Evolutionary conservation across 179 eudicot genomes (phyloP), one percentile per base, ranked within the genome.

Genomic region (Carnegiea gigantea): DNA sequence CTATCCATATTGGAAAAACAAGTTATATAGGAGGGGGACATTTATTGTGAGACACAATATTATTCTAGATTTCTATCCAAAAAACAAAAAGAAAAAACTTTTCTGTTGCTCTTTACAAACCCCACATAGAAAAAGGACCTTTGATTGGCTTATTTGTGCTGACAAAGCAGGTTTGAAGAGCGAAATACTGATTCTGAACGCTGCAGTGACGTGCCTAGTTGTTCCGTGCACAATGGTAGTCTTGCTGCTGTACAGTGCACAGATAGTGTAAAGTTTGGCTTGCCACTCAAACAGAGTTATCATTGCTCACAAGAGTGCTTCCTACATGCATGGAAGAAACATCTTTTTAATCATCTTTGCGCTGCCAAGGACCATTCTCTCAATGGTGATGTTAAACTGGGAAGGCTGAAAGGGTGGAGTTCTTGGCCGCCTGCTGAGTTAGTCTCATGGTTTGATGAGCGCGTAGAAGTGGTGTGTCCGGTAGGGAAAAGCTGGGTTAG

Each of bases 381-480:
- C 46, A 54, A 77, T 10, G 70, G 17, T n/a, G 79, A 65, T 53
- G 40, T 24, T 74, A 11, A 57, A 21, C 30, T 36, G 59, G 73
- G 51, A 14, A 76, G 33, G 28, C 30, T 84, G 11, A 77, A 26
- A 9, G 57, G 67, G 71, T 30, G 64, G 17, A 43, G 43, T 13
- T 77, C 67, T 33, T 84, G 86, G 81, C 86, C 84, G 21, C 82
- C 82, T 84, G 79, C 10, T 43, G 84, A 81, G n/a, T 73, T 70
- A 68, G 80, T 84, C 57, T 84, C 85, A 67, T 82, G 64, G 82
- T 84, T 77, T 80, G 87, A 84, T 80, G 84, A 80, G 75, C 82
- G 81, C 80, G 48, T 86, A 72, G 77, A 74, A 79, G 80, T 86
- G 81, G 84, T 86, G 67, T 14, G 84, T 44, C 83, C 83, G 23